phyloP scores from a whole-genome alignment of 805 yeast species.

The Saitoella complicata region DNA sequence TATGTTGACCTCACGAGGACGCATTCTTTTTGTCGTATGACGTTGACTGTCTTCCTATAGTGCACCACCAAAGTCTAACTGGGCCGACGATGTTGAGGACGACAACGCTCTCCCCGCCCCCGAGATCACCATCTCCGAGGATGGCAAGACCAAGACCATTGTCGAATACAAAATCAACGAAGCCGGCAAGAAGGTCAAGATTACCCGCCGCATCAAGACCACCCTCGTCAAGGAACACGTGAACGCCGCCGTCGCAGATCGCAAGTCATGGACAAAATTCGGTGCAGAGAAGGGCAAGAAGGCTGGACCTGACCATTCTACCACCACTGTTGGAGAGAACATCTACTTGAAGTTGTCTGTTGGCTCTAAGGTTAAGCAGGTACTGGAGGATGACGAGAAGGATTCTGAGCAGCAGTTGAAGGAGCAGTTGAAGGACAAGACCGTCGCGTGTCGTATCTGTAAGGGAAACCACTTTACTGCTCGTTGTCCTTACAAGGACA shows the following conservation, averaged over 20 bases:
- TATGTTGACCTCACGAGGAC: too few relatives aligned
- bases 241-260: constrained; percentile 69
- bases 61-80: constrained; percentile 20
- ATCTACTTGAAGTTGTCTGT: constrained; percentile 53
- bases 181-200: constrained; percentile 69
- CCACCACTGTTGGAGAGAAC: constrained; percentile 79
- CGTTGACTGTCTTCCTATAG: neutral
- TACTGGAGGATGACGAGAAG: constrained; percentile 46
- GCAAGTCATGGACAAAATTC: constrained; percentile 76
- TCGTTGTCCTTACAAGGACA: constrained; percentile 90
- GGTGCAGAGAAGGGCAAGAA: constrained; percentile 62
- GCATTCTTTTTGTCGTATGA: neutral
- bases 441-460: constrained; percentile 71
- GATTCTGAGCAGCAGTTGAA: constrained; percentile 44
- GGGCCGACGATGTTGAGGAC: constrained; percentile 44
- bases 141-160: constrained; percentile 71
- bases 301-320: constrained; percentile 75
- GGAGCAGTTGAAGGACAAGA: constrained; percentile 31
- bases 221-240: constrained; percentile 66
- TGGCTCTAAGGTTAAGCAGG: constrained; percentile 29
- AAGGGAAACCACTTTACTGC: constrained; percentile 86
- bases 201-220: constrained; percentile 72
- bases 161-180: constrained; percentile 50
- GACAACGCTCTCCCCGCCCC: constrained; percentile 39
- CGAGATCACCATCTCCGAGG: constrained; percentile 58